Evolutionary conservation across 352 stramenopile genomes (phyloP).

Genomic region (Globisporangium parvum): DNA sequence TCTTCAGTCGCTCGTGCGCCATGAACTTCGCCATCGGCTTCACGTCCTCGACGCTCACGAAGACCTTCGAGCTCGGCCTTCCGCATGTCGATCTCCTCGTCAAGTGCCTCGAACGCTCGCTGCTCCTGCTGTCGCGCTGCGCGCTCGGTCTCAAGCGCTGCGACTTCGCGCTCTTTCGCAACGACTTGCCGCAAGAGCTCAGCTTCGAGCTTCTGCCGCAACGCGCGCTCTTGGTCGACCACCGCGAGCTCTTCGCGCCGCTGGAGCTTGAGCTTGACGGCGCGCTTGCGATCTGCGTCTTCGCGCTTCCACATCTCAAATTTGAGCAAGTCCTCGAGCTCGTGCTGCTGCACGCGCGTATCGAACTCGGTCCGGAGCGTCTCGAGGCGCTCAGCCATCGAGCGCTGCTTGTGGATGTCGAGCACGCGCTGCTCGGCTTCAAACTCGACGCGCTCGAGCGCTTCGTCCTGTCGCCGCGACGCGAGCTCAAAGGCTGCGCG

Average conservation of each 20-base stretch:
- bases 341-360: constrained; percentile 62
- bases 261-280: constrained; percentile 26
- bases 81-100: constrained; percentile 18
- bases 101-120: constrained; percentile 19
- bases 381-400: constrained; percentile 63
- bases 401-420: constrained; percentile 49
- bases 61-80: constrained; percentile 10
- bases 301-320: constrained; percentile 74
- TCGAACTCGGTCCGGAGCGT: constrained; percentile 65
- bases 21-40: background rate
- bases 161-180: constrained; percentile 39
- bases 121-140: constrained; percentile 24
- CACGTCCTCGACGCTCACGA: background rate
- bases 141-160: constrained; percentile 32
- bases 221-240: constrained; percentile 40
- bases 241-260: constrained; percentile 36
- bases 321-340: constrained; percentile 59
- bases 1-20: too few species aligned
- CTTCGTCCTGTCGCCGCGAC: constrained; percentile 71
- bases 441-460: constrained; percentile 63
- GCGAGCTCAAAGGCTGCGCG: constrained; percentile 60
- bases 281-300: constrained; percentile 38
- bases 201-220: constrained; percentile 51
- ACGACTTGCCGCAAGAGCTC: constrained; percentile 32
- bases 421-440: constrained; percentile 60